Conservation (phyloP, 805 yeast genomes). For the Suhomyces tanzawaensis region DNA sequence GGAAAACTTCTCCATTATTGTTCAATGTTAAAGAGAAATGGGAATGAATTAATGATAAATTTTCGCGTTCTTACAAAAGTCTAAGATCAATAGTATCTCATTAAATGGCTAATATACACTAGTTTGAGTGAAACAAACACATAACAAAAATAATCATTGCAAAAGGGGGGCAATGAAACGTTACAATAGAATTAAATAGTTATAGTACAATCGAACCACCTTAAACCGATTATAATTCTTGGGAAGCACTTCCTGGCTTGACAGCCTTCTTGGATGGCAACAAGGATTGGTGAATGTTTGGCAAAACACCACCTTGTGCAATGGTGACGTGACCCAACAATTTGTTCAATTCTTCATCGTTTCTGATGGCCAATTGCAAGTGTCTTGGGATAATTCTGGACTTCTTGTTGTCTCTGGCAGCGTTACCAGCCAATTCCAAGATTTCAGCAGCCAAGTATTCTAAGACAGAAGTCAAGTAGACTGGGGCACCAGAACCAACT, state of each 20-base stretch:
- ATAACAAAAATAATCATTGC: constrained; percentile 3
- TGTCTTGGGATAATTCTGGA: constrained; percentile 60
- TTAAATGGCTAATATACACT: constrained; percentile 18
- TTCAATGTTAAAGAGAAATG: no score
- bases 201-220: constrained; percentile 5
- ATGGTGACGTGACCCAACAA: constrained; percentile 62
- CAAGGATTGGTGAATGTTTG: constrained; percentile 49
- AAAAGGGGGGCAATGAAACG: constrained; percentile 2
- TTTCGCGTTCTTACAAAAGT: not conserved
- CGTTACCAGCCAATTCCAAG: constrained; percentile 52
- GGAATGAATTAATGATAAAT: not conserved
- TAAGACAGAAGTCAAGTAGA: constrained; percentile 48
- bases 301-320: constrained; percentile 54
- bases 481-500: constrained; percentile 54
- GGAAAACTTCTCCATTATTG: constrained; percentile 74
- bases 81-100: constrained; percentile 10
- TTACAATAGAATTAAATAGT: constrained; percentile 10
- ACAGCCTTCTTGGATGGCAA: constrained; percentile 56
- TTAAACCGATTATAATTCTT: constrained; percentile 46
- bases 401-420: constrained; percentile 81
- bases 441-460: constrained; percentile 51
- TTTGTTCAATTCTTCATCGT: constrained; percentile 51
- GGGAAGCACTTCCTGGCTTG: constrained; percentile 49
- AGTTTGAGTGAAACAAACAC: constrained; percentile 8
- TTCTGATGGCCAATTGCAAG: constrained; percentile 52